A percentile compares a stretch with the other conserved stretches of the same genome.
These are phyloP conservation scores for Beta vulgaris DNA, from an alignment of 148 eudicot genomes.

Conservation along the genomic window DNA sequence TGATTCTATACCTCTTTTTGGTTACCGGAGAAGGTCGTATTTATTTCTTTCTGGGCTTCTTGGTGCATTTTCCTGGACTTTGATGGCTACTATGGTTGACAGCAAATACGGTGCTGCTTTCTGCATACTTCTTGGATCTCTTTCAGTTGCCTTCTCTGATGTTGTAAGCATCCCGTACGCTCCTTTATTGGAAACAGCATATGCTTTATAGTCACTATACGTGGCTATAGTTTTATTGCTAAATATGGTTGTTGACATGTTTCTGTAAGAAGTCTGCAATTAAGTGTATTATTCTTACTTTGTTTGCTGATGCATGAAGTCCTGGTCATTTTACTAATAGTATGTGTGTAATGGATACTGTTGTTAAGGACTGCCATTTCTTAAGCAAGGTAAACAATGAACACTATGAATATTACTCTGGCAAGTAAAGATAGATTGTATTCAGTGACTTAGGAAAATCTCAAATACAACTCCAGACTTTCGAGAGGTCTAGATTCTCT, in stretches of 20 bases:
- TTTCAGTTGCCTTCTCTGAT: constrained; percentile 99
- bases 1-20: constrained; percentile 93
- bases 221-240: not conserved
- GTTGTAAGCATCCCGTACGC: constrained; percentile 62
- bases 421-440: no score
- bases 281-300: not conserved
- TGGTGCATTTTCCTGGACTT: constrained; percentile 93
- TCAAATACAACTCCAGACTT: no score
- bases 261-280: not conserved
- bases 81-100: constrained; percentile 90
- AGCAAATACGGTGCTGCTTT: constrained; percentile 82
- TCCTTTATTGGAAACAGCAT: not conserved
- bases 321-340: not conserved
- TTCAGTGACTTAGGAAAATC: no score
- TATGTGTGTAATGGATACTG: not conserved
- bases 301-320: not conserved
- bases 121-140: constrained; percentile 90
- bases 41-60: constrained; percentile 87
- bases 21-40: constrained; percentile 94
- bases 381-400: no score
- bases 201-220: not conserved
- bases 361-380: no score
- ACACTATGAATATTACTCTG: no score
- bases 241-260: not conserved
- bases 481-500: no score